These are phyloP conservation scores for Trichoderma atroviride DNA, from an alignment of 2,329 filamentous ascomycete species.

Conservation along the genomic window DNA sequence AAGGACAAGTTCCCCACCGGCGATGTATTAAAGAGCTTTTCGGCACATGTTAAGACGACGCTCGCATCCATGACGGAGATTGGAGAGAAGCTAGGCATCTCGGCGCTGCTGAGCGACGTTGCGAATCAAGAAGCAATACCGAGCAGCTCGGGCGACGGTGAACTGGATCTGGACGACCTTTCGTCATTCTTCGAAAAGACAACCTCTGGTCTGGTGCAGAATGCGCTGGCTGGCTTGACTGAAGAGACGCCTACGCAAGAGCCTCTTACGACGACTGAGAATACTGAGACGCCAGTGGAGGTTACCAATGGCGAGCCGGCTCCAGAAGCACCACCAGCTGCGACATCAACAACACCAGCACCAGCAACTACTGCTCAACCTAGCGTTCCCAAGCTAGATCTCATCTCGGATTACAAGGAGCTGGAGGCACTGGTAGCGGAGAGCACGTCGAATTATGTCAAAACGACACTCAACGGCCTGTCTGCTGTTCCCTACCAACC, in stretches of 20 bases:
- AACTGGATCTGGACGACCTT: constrained; percentile 46
- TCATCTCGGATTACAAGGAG: constrained; percentile 47
- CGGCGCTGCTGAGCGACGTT: constrained; percentile 38
- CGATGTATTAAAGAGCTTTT: constrained; percentile 43
- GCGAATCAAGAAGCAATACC: constrained; percentile 35
- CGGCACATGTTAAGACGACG: constrained; percentile 39
- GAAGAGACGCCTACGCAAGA: constrained; percentile 33
- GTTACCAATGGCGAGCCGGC: constrained; percentile 31
- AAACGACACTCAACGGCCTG: constrained; percentile 47
- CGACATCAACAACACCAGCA: background rate
- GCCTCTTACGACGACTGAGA: constrained; percentile 29
- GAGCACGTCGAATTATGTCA: constrained; percentile 50
- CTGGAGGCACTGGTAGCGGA: constrained; percentile 49
- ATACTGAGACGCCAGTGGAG: constrained; percentile 30
- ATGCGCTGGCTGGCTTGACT: constrained; percentile 44
- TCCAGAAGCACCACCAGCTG: constrained; percentile 30
- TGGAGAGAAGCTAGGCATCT: constrained; percentile 41
- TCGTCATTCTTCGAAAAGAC: constrained; percentile 49
- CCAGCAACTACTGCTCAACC: constrained; percentile 30
- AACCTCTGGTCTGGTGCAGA: constrained; percentile 45
- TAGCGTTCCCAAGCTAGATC: constrained; percentile 38
- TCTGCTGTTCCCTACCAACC: constrained; percentile 49
- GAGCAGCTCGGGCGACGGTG: constrained; percentile 36
- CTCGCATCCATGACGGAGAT: constrained; percentile 41
- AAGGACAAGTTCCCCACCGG: constrained; percentile 46